Base-by-base conservation (phyloP, 345 rosid species). In the Nasturtium officinale region DNA sequence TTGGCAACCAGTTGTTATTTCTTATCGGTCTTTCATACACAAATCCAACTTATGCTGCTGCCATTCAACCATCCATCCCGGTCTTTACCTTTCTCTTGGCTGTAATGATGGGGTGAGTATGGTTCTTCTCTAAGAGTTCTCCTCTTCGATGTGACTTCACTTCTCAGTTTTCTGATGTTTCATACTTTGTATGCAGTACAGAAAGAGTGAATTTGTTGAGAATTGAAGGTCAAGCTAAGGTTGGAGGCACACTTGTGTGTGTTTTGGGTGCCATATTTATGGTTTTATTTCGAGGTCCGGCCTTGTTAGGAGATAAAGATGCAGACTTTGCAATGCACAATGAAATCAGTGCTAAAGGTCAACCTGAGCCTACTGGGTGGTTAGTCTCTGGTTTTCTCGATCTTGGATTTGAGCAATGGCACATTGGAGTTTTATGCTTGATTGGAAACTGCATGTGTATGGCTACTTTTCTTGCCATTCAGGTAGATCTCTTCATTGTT, bases 11-110 rank as follows among this genome's bases (percentile, higher is more conserved):
- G 82, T 88, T 95, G 66, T 69, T 95, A 52, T 95, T 95, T 87
- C 96, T 95, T 62, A 64, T 95, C 67, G 99, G 99, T 83, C 92
- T 95, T 71, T 84, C 87, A 78, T 90, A 91, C 83, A 95, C 97
- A 65, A 95, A 87, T 91, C 99, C 99, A 65, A 89, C 97, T 55
- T 89, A 89, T 71, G 99, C 99, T 73, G 97, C 99, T 78, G 97
- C 97, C 37, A 90, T 83, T 78, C 99, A 95, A 79, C 99, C 99
- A 68, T 79, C 99, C 3, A 95, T 95, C 73, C 99, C 99, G 37
- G 97, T 95, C 67, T 95, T 95, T 71, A 95, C 99, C 61, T 95
- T 95, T 78, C 77, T 95, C 60, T 82, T 95, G 43, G 97, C 97
- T 63, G 89, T 90, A 32, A 78, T 86, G 79, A 90, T 90, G 97